These are phyloP conservation scores for Avicennia marina DNA, from an alignment of 257 asterid species.

Conservation along the genomic window DNA sequence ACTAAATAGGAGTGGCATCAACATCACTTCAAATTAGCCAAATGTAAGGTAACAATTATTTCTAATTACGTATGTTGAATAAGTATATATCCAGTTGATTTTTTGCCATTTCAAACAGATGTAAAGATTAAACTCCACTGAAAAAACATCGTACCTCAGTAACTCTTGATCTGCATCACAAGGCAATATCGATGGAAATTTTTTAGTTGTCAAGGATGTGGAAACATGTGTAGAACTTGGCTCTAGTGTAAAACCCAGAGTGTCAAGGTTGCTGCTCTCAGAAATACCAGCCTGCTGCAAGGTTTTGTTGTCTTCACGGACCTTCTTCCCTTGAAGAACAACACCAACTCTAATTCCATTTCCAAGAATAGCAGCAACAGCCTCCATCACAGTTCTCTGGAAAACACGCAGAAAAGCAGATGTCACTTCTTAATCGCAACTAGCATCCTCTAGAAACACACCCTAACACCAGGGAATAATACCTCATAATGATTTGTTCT, in stretches of 20 bases:
- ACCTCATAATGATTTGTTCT: too few relatives aligned
- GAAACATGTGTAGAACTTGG: slow-evolving; percentile 36
- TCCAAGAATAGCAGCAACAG: slow-evolving; percentile 59
- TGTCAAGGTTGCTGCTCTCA: slow-evolving; percentile 44
- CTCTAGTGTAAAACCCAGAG: slow-evolving; percentile 62
- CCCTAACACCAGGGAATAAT: too few relatives aligned
- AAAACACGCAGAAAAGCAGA: slow-evolving; percentile 2
- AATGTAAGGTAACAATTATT: too few relatives aligned
- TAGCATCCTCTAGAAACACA: too few relatives aligned
- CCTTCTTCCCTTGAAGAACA: slow-evolving; percentile 70
- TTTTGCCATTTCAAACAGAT: background rate
- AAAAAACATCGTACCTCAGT: slow-evolving; percentile 27
- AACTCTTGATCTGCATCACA: slow-evolving; percentile 30
- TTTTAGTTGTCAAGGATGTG: slow-evolving; percentile 27
- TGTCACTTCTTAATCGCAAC: too few relatives aligned
- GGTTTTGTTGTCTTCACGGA: slow-evolving; percentile 62
- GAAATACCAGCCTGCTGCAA: slow-evolving; percentile 71
- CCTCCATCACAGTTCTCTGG: slow-evolving; percentile 77
- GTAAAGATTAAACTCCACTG: background rate
- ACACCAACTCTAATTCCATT: slow-evolving; percentile 67
- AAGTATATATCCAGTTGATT: background rate
- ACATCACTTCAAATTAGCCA: too few relatives aligned
- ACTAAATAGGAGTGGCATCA: too few relatives aligned
- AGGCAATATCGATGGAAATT: slow-evolving; percentile 24
- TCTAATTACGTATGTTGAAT: background rate